A percentile compares a stretch with the other conserved stretches of the same genome.
Evolutionary conservation across 192 early-diverging fungal genomes (phyloP).

Genomic region (Pecoramyces ruminantium): DNA sequence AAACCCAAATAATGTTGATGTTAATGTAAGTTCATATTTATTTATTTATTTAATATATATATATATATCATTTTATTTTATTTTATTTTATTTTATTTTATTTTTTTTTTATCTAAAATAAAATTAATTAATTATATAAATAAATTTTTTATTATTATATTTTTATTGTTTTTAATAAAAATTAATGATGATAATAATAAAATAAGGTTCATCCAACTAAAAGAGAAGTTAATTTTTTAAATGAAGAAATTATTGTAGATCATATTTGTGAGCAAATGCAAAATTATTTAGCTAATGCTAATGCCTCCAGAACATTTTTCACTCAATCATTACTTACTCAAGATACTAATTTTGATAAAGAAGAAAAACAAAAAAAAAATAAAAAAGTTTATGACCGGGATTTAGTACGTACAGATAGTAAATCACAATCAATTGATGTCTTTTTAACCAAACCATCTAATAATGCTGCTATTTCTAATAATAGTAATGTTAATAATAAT

Average conservation of each 20-base stretch:
- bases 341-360: slow-evolving; percentile 3
- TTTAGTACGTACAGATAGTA: slow-evolving; percentile 74
- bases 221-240: slow-evolving; percentile 72
- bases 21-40: slow-evolving; percentile 85
- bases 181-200: no score
- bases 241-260: slow-evolving; percentile 70
- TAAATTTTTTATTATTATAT: neutral
- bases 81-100: no score
- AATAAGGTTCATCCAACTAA: slow-evolving; percentile 79
- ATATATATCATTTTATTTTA: no score
- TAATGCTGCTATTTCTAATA: slow-evolving; percentile 8
- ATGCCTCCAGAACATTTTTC: slow-evolving; percentile 53
- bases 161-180: neutral
- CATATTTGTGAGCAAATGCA: slow-evolving; percentile 51
- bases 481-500: slow-evolving; percentile 6
- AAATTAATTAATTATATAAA: no score
- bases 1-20: slow-evolving; percentile 78
- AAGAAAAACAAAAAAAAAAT: slow-evolving; percentile 1
- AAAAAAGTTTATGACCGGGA: slow-evolving; percentile 39
- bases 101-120: no score
- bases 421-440: slow-evolving; percentile 55
- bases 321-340: slow-evolving; percentile 11
- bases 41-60: neutral
- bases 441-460: slow-evolving; percentile 17
- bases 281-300: slow-evolving; percentile 43